Base-by-base conservation (phyloP, 805 yeast genomes). In the Candida incommunis region DNA sequence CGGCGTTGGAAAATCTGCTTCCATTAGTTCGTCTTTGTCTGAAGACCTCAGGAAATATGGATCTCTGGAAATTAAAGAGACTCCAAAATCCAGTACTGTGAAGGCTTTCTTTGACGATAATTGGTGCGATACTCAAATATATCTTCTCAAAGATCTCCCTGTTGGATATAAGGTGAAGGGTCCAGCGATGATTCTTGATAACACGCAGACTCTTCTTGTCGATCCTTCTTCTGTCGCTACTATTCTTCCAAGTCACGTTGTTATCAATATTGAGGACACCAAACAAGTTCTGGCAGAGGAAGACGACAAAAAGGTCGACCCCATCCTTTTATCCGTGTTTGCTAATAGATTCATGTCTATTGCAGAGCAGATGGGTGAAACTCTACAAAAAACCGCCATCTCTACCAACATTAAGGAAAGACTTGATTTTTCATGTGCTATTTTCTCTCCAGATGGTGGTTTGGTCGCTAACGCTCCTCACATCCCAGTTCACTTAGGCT, bases 391-490 rank as follows among this genome's bases (percentile, higher is more conserved):
- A 61, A 84, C 92, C 0, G 71, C 90, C 2, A 86, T 84, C 7
- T 78, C 86, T 3, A 82, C 88, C 2, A 84, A 84, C 55, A 88
- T 84, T 34, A 84, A 84, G 56, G 94, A 84, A 57, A 67, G 95
- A 44, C 64, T 83, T 27, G 94, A 84, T 59, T 84, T 81, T 59
- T 80, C 88, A 24, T 84, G 94, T 66, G 95, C 95, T 1, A 61
- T 84, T 21, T 84, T 84, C 58, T 85, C 80, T 53, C 68, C 80
- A 1, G 69, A 71, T 4, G 94, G 94, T n/a, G 80, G 79, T 24
- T 64, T 84, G 29, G 87, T 82, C 22, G 92, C 95, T 3, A 84
- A 83, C 63, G 94, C 94, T 0, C 94, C 94, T 0, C 88, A 82
- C 57, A 75, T 84, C 41, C 95, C 95, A 2, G 94, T 83, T 22